Conservation (phyloP, 1,139 yeast species). For the Yamadazyma mexicana region DNA sequence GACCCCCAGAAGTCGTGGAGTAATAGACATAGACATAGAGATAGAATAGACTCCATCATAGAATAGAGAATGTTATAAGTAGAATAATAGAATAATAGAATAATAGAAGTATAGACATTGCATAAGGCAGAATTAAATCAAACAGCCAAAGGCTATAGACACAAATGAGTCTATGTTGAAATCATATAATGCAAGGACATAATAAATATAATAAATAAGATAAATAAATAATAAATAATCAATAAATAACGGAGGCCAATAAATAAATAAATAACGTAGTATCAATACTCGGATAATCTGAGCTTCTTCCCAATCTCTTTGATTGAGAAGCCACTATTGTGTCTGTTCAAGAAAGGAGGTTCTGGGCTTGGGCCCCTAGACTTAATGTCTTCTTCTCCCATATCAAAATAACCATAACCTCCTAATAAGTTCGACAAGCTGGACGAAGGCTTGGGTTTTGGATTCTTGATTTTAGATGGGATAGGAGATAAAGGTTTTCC, state of each 20-base stretch:
- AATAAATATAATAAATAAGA: conserved; percentile 6
- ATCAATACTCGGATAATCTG: conserved; percentile 67
- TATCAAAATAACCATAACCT: conserved; percentile 77
- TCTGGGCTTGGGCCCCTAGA: conserved; percentile 74
- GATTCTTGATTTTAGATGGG: conserved; percentile 8
- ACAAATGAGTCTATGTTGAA: too few relatives aligned
- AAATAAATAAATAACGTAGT: conserved; percentile 6
- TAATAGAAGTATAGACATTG: too few relatives aligned
- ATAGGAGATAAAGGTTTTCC: conserved; percentile 1
- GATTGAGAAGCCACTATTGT: conserved; percentile 48
- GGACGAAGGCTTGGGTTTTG: conserved; percentile 16
- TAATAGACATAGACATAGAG: too few relatives aligned
- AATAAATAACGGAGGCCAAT: conserved; percentile 6
- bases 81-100: too few relatives aligned
- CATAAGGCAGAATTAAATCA: too few relatives aligned
- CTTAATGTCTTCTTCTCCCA: conserved; percentile 69
- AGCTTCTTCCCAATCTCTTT: conserved; percentile 73
- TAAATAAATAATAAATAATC: conserved; percentile 8
- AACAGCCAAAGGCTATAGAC: too few relatives aligned
- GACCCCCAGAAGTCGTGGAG: background rate
- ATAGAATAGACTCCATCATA: too few relatives aligned
- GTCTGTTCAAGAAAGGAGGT: conserved; percentile 51
- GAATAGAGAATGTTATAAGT: too few relatives aligned
- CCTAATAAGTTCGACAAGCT: conserved; percentile 58
- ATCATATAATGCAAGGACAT: too few relatives aligned